Evolutionary conservation across 1,139 yeast species (phyloP), one percentile per base, ranked within the genome.

Genomic region (Sugiyamaella japonica): DNA sequence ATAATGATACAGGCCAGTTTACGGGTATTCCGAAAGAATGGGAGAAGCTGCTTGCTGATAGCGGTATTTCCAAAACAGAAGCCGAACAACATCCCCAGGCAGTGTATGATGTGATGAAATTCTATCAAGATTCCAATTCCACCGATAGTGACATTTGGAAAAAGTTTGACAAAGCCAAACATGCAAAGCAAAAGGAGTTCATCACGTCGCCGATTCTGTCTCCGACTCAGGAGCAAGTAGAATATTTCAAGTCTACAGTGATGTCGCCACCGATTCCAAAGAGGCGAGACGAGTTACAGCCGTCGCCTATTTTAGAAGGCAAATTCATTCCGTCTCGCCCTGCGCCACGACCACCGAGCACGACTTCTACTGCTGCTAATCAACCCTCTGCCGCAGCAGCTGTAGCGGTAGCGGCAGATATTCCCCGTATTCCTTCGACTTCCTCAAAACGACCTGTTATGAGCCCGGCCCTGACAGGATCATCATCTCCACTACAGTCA

Each of bases 41-140:
- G 99, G 93, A 89, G 63, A 79, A 82, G 57, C 75, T 90, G 48
- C 76, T 93, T 58, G 81, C 85, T 16, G 95, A 91, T 15, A 85
- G 90, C 68, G 98, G 98, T 43, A 89, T 93, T 51, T 81, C 95
- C 5, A 82, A 81, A 63, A 81, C 80, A 45, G 98, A 93, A 63
- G 97, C 90, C 66, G 85, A 86, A 63, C 87, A 86, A 63, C 90
- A 93, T 67, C 97, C 97, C 2, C 95, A 89, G 70, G 97, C 96
- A 0, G 96, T 90, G 7, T 84, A 88, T 80, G 96, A 90, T 66
- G 90, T 91, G 61, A 95, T 91, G 57, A 89, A 91, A 41, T 89
- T 89, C 66, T 89, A 87, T 69, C 90, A 87, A 64, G 89, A 85
- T 58, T 53, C 54, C 76, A 60, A 60, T n/a, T 78, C 83, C 45